phyloP scores from a whole-genome alignment of 2,329 filamentous ascomycete species.

The Stachybotrys elegans region DNA sequence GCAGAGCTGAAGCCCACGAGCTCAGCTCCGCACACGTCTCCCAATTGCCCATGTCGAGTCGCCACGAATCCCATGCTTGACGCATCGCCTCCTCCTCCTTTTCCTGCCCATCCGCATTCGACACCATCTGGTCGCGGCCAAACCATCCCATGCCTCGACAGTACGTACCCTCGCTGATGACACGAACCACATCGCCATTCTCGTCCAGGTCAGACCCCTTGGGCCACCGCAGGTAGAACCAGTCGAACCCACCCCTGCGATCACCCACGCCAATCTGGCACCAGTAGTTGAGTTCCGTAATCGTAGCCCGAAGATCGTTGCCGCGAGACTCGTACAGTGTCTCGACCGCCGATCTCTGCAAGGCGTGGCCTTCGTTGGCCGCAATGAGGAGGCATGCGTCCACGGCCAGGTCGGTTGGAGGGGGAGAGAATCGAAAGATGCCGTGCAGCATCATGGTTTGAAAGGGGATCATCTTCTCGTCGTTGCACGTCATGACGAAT shows the following conservation, averaged over 20 bases:
- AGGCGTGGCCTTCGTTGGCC: conserved; percentile 81
- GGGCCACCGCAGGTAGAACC: conserved; percentile 79
- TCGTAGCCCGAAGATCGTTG: conserved; percentile 71
- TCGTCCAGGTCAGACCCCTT: conserved; percentile 64
- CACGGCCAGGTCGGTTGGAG: conserved; percentile 62
- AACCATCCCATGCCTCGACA: conserved; percentile 72
- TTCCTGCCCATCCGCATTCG: conserved; percentile 28
- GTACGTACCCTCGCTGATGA: conserved; percentile 80
- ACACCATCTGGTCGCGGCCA: conserved; percentile 51
- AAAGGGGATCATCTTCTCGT: conserved; percentile 76
- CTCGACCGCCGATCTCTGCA: conserved; percentile 62
- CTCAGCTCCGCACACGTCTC: conserved; percentile 34
- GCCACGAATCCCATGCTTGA: conserved; percentile 65
- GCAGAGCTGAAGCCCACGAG: conserved; percentile 29
- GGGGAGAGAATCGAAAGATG: conserved; percentile 69
- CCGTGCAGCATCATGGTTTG: conserved; percentile 74
- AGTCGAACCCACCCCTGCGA: conserved; percentile 79
- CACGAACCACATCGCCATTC: conserved; percentile 63
- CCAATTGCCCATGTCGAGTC: conserved; percentile 57
- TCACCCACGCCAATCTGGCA: conserved; percentile 95
- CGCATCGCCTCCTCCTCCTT: conserved; percentile 58
- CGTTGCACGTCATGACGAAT: conserved; percentile 92
- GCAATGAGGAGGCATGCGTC: conserved; percentile 80
- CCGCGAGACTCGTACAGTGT: conserved; percentile 65
- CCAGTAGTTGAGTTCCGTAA: conserved; percentile 90